Conservation (phyloP, 768 basidiomycete genomes). For the Sistotremastrum niveocremeum region DNA sequence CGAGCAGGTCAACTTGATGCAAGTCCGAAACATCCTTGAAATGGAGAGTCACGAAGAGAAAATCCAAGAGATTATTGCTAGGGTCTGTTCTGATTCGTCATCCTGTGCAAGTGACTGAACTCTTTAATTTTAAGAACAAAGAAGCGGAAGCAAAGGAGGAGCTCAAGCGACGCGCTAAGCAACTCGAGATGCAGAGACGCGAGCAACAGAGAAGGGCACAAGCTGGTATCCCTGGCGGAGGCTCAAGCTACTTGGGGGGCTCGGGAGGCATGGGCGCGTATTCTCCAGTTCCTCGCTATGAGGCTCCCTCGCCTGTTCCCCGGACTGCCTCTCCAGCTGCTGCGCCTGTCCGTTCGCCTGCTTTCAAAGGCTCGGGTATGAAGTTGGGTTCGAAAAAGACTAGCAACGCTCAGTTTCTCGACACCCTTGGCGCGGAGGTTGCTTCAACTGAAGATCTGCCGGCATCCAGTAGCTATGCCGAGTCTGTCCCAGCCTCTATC, state of each 20-base stretch:
- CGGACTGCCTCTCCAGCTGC: conserved; percentile 33
- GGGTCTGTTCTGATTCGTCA: conserved; percentile 34
- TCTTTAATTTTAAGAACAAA: conserved; percentile 55
- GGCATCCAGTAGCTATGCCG: conserved; percentile 34
- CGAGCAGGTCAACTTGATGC: conserved; percentile 66
- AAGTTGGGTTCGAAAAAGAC: conserved; percentile 90
- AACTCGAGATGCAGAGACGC: conserved; percentile 93
- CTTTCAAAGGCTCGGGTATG: conserved; percentile 94
- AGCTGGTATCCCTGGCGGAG: conserved; percentile 32
- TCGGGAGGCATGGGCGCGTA: conserved; percentile 57
- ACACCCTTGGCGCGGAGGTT: conserved; percentile 73
- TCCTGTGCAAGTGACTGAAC: too few relatives aligned
- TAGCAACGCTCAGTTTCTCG: conserved; percentile 76
- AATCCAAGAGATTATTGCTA: conserved; percentile 95
- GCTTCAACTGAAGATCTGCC: conserved; percentile 42
- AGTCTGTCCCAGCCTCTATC: conserved; percentile 19
- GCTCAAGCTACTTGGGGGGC: conserved; percentile 39
- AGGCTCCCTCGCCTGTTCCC: conserved; percentile 39
- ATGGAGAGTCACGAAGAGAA: conserved; percentile 91
- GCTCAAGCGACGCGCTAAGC: conserved; percentile 93
- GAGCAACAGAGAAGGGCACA: conserved; percentile 79
- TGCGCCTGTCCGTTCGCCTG: conserved; percentile 45
- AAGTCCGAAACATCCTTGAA: conserved; percentile 66
- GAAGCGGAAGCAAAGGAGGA: conserved; percentile 99
- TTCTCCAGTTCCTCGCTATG: conserved; percentile 56